Conservation (phyloP, 1,284 basidiomycete species). For the Heterobasidion irregulare region DNA sequence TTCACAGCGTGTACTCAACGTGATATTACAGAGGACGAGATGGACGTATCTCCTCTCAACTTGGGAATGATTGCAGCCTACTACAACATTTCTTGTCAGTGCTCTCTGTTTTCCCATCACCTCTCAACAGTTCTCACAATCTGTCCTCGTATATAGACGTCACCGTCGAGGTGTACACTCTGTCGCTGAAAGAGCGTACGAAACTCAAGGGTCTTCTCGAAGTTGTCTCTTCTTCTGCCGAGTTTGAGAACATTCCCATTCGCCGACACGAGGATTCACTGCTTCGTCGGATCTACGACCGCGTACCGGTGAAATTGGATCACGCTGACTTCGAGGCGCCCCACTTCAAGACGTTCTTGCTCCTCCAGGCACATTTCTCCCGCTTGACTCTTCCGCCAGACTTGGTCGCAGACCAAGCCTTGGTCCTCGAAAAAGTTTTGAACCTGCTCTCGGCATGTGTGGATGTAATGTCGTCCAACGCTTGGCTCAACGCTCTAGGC, state of each 20-base stretch:
- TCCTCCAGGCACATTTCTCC: conserved; percentile 96
- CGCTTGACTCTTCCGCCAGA: conserved; percentile 88
- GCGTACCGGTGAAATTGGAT: conserved; percentile 94
- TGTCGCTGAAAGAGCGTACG: conserved; percentile 94
- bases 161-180: conserved; percentile 93
- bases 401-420: conserved; percentile 83
- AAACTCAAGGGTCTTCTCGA: conserved; percentile 96
- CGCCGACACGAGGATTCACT: conserved; percentile 84
- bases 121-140: conserved; percentile 6
- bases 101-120: background rate
- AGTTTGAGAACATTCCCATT: conserved; percentile 94
- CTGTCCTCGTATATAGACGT: conserved; percentile 46
- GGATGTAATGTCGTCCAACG: conserved; percentile 97
- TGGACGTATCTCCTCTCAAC: conserved; percentile 89
- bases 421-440: conserved; percentile 85
- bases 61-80: conserved; percentile 96
- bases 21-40: conserved; percentile 66
- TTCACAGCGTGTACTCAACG: conserved; percentile 8
- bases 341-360: conserved; percentile 96
- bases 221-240: conserved; percentile 92
- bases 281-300: conserved; percentile 87
- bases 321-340: conserved; percentile 84
- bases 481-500: conserved; percentile 88
- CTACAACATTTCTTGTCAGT: conserved; percentile 82
- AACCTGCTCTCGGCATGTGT: conserved; percentile 91